These are phyloP conservation scores for Lichtheimia corymbifera DNA, from an alignment of 371 early-diverging fungal species.

Conservation along the genomic window DNA sequence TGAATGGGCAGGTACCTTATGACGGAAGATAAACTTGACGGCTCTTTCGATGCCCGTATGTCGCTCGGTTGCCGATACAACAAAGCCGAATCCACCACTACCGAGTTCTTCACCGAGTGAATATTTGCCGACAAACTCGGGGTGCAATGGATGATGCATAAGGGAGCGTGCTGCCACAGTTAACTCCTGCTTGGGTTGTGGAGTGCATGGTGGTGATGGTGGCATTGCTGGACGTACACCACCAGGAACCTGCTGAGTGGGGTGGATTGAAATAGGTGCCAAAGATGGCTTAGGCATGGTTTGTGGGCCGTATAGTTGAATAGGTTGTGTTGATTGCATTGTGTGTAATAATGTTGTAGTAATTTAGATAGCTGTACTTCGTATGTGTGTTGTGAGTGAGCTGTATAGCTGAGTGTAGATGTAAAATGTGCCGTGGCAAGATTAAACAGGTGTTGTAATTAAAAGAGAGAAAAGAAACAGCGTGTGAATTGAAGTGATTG, in stretches of 20 bases:
- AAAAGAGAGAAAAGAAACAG: slow-evolving; percentile 8
- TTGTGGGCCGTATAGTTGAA: slow-evolving; percentile 28
- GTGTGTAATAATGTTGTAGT: not conserved
- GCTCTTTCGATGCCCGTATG: slow-evolving; percentile 64
- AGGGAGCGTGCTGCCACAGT: slow-evolving; percentile 49
- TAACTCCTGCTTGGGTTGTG: slow-evolving; percentile 26
- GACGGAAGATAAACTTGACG: slow-evolving; percentile 77
- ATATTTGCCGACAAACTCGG: slow-evolving; percentile 57
- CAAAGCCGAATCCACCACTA: slow-evolving; percentile 83
- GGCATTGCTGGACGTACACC: slow-evolving; percentile 3
- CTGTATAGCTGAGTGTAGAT: slow-evolving; percentile 2
- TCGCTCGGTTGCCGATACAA: slow-evolving; percentile 63
- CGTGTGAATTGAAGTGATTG: too few relatives aligned
- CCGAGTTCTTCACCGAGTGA: slow-evolving; percentile 70
- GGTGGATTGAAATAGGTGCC: slow-evolving; percentile 24
- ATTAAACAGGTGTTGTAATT: slow-evolving; percentile 1
- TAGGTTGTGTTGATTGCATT: slow-evolving; percentile 21
- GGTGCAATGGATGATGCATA: slow-evolving; percentile 41
- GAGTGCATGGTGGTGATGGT: slow-evolving; percentile 31
- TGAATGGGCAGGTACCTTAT: slow-evolving; percentile 60
- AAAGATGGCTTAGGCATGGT: slow-evolving; percentile 24
- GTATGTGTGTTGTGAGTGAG: slow-evolving; percentile 2
- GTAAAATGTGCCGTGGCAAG: not conserved
- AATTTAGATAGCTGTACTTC: not conserved
- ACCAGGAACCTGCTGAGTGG: slow-evolving; percentile 11